Evolutionary conservation across 805 yeast species (phyloP).

Genomic region (Candida chauliodis): DNA sequence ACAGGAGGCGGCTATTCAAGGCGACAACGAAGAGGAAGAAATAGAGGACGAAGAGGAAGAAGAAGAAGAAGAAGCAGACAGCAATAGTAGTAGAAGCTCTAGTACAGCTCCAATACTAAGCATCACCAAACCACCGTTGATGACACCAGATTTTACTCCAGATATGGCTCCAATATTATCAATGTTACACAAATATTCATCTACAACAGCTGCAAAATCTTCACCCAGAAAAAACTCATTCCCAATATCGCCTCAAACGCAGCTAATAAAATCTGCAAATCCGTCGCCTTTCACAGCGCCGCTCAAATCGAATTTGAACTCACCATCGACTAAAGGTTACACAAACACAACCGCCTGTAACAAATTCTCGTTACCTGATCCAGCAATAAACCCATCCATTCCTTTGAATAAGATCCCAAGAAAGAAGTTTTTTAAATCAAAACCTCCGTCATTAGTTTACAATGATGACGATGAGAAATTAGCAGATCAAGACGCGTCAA

Average conservation of each 20-base stretch:
- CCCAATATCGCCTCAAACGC: constrained; percentile 20
- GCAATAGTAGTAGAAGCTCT: constrained; percentile 1
- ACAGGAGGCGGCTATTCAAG: constrained; percentile 4
- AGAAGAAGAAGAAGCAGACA: constrained; percentile 6
- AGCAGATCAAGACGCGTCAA: constrained; percentile 27
- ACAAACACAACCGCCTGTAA: constrained; percentile 6
- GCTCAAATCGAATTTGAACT: constrained; percentile 15
- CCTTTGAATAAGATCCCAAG: constrained; percentile 23
- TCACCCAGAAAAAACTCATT: constrained; percentile 13
- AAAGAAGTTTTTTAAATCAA: constrained; percentile 28
- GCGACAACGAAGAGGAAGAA: constrained; percentile 10
- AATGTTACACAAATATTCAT: constrained; percentile 21
- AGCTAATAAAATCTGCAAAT: constrained; percentile 11
- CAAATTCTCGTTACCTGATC: constrained; percentile 37
- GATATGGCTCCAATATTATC: constrained; percentile 34
- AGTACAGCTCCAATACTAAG: constrained; percentile 1
- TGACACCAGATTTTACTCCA: constrained; percentile 36
- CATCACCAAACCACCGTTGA: constrained; percentile 15
- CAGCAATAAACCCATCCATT: constrained; percentile 24
- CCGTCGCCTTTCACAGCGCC: constrained; percentile 27
- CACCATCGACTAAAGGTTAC: constrained; percentile 10
- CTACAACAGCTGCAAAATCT: constrained; percentile 1
- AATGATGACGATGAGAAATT: constrained; percentile 15
- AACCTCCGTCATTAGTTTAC: constrained; percentile 20
- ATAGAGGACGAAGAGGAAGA: constrained; percentile 10